Evolutionary conservation across 495 filamentous ascomycete species (phyloP).

Genomic region (Stereocaulon alpinum): DNA sequence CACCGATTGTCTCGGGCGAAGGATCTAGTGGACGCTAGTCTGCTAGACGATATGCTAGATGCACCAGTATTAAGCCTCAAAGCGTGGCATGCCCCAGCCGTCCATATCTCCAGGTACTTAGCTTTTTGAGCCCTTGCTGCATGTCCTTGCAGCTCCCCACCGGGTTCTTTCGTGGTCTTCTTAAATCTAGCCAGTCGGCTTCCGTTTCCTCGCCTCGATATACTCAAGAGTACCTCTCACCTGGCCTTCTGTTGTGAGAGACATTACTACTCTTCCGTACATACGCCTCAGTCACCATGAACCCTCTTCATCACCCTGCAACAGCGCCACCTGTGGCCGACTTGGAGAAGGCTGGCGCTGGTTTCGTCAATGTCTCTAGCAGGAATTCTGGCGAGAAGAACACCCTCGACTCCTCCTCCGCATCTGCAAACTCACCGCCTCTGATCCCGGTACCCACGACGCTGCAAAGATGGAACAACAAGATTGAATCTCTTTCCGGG

Average conservation of each 20-base stretch:
- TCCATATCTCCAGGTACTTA: neutral
- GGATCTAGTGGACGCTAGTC: neutral
- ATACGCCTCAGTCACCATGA: neutral
- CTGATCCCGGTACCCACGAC: conserved; percentile 15
- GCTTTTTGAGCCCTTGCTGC: neutral
- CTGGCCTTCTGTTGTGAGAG: neutral
- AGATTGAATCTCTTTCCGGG: conserved; percentile 34
- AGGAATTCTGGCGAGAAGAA: conserved; percentile 10
- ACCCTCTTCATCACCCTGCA: neutral
- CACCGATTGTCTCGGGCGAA: neutral
- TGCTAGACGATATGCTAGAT: neutral
- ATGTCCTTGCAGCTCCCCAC: neutral
- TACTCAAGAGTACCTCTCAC: neutral
- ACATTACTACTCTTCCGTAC: neutral
- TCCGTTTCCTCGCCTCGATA: neutral
- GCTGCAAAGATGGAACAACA: conserved; percentile 23
- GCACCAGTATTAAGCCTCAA: conserved; percentile 3
- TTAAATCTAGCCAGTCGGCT: neutral
- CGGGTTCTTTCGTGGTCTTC: neutral
- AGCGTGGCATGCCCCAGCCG: neutral
- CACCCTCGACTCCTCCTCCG: conserved; percentile 7
- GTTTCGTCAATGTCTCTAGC: neutral
- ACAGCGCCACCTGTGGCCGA: neutral
- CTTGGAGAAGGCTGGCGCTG: neutral
- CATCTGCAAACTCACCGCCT: neutral